These are phyloP conservation scores for Fusarium cyanostomum DNA, from an alignment of 2,329 filamentous ascomycete species.

Conservation along the genomic window DNA sequence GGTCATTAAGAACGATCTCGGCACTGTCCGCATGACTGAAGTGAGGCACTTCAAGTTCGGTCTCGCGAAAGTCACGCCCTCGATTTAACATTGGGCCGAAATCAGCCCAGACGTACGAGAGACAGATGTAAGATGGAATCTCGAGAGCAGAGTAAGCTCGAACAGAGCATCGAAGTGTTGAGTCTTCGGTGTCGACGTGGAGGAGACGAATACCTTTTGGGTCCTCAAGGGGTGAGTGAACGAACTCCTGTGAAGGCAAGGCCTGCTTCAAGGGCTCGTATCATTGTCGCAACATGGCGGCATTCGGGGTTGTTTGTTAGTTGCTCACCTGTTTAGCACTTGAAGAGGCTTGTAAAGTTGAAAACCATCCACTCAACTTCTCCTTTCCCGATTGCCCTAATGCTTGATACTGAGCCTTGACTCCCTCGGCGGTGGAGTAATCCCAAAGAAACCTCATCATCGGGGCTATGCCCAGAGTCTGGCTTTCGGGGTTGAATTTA, in stretches of 20 bases:
- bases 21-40: slow-evolving; percentile 5
- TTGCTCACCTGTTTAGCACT: neutral
- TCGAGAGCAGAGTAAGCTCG: neutral
- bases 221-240: neutral
- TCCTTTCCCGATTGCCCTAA: neutral
- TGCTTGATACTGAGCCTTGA: slow-evolving; percentile 13
- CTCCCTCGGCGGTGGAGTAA: slow-evolving; percentile 17
- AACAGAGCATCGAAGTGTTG: neutral
- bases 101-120: slow-evolving; percentile 24
- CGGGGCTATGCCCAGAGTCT: neutral
- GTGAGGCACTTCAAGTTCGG: slow-evolving; percentile 15
- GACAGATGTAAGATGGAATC: slow-evolving; percentile 11
- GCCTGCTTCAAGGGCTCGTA: neutral
- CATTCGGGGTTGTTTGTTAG: too few relatives aligned
- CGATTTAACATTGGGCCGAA: slow-evolving; percentile 17
- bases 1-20: neutral
- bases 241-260: neutral
- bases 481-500: slow-evolving; percentile 6
- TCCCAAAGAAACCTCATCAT: neutral
- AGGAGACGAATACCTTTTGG: neutral
- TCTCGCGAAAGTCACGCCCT: slow-evolving; percentile 11
- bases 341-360: neutral
- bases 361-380: neutral
- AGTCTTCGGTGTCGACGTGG: neutral
- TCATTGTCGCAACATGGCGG: accelerated